Evolutionary conservation across 1,284 basidiomycete species (phyloP), one percentile per base, ranked within the genome.

Genomic region (Tilletia indica): DNA sequence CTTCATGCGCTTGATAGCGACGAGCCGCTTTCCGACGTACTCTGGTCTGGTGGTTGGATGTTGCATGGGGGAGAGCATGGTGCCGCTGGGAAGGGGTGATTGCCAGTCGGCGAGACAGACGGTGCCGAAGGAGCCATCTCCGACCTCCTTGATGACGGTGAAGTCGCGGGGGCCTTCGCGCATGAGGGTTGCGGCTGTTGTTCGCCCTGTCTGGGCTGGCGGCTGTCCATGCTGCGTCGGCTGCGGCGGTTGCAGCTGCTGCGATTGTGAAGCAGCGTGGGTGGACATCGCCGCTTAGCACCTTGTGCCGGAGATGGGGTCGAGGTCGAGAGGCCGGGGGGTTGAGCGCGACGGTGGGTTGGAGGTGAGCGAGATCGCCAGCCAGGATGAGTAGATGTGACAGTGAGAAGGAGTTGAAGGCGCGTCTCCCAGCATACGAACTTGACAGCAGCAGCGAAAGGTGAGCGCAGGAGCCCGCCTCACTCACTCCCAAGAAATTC

Each of bases 51-150:
- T 93, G 25, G 87, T 87, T 0, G 88, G 79, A 69, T 84, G 82
- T 67, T 84, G 82, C 82, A 84, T 84, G n/a, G 82, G 81, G 0
- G 80, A 80, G 42, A 83, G 80, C 76, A 82, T 76, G 36, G 82
- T 79, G 45, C 81, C 82, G 51, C 76, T 79, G 2, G 82, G 82
- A 38, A 99, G 87, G 71, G 92, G 90, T 82, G 93, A 94, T 88
- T 97, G 94, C 96, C 96, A 99, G 88, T 99, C 97, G 84, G 95
- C 98, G 77, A 99, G 89, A 90, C 93, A 95, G 74, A 99, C 96
- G 8, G 94, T 98, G 72, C 96, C 96, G 83, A 99, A 84, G 31
- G 80, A 82, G 34, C 82, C 82, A 31, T 81, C 80, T 1, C 82
- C 82, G 45, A 81, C 75, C 47, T 80, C 79, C 58, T 78, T 78